These are phyloP conservation scores for Gonium pectorale DNA, from an alignment of 139 green algal species.

Conservation along the genomic window DNA sequence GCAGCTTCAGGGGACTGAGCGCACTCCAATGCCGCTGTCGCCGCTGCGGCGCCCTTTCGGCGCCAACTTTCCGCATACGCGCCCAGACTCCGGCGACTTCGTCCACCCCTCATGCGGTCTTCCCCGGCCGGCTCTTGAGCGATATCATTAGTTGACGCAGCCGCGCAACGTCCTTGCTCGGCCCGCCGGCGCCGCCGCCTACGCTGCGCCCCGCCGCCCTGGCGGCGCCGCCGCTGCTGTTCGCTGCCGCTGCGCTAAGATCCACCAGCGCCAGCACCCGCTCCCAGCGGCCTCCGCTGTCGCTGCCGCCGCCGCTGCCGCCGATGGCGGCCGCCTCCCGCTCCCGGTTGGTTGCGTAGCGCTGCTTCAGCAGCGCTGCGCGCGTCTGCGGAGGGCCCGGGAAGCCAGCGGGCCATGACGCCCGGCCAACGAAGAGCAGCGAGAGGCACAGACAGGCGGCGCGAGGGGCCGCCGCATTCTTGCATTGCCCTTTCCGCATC, in stretches of 20 bases:
- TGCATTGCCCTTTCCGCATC: no score
- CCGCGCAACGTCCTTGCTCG: neutral
- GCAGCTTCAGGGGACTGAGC: no score
- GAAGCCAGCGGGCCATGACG: neutral
- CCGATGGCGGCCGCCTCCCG: neutral
- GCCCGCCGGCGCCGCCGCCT: no score
- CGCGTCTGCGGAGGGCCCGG: neutral
- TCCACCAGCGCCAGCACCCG: constrained; percentile 36
- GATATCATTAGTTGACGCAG: constrained; percentile 7
- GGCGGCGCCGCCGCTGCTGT: neutral
- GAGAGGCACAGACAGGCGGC: neutral
- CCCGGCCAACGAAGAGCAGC: no score
- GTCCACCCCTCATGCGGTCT: no score
- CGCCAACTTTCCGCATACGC: no score
- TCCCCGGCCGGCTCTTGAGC: constrained; percentile 8
- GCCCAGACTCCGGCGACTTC: no score
- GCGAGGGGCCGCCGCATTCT: neutral
- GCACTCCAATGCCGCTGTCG: no score
- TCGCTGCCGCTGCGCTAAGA: neutral
- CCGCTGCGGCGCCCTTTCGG: no score
- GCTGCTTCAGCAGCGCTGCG: constrained; percentile 24
- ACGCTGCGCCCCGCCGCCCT: neutral
- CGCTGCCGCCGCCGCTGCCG: neutral
- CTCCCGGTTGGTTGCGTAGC: constrained; percentile 17
- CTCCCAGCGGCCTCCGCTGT: neutral